phyloP scores from a whole-genome alignment of 768 basidiomycete species.

The Tylopilus plumbeoviolaceoides region DNA sequence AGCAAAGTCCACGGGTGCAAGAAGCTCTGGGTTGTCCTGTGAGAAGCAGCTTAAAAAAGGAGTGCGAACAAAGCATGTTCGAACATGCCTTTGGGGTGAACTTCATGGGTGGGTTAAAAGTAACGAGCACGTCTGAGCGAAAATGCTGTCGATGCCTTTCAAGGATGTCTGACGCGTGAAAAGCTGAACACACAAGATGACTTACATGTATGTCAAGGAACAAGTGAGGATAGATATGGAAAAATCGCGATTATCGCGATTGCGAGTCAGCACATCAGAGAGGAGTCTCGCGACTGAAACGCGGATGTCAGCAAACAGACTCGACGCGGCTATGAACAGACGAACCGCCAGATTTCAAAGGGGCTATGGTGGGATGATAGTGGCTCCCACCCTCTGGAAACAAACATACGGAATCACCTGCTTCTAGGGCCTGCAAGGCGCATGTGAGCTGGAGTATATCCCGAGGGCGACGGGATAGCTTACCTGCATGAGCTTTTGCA shows the following conservation, averaged over 20 bases:
- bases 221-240: conserved; percentile 71
- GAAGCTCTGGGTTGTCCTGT: conserved; percentile 67
- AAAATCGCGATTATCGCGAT: conserved; percentile 64
- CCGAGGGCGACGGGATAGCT: neutral
- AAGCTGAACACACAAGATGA: neutral
- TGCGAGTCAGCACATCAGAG: conserved; percentile 70
- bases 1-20: conserved; percentile 61
- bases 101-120: conserved; percentile 66
- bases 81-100: conserved; percentile 56
- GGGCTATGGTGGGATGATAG: conserved; percentile 83
- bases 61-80: neutral
- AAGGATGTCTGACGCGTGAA: neutral
- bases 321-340: neutral
- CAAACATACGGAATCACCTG: conserved; percentile 74
- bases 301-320: neutral
- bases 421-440: conserved; percentile 57
- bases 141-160: conserved; percentile 80
- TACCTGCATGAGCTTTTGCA: conserved; percentile 69
- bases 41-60: neutral
- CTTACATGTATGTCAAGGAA: conserved; percentile 79
- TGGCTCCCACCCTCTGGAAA: conserved; percentile 87
- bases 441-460: conserved; percentile 4
- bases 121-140: conserved; percentile 82
- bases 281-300: conserved; percentile 70
- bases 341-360: conserved; percentile 81